phyloP scores from a whole-genome alignment of 441 rosid species.

The Dalechampia spathulata region DNA sequence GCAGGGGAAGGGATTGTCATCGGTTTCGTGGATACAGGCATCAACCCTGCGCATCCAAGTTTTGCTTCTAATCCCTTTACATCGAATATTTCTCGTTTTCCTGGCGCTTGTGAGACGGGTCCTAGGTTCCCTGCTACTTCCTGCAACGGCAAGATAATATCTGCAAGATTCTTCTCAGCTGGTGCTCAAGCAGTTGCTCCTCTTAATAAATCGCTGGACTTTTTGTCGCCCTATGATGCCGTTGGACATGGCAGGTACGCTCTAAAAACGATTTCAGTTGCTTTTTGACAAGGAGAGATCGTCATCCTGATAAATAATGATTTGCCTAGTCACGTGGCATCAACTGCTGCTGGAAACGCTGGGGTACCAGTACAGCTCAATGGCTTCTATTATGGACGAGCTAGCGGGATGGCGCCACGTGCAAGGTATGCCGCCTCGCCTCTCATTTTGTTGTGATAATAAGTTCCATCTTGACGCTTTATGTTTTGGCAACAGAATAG shows the following conservation, averaged over 20 bases:
- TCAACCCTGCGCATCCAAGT: slow-evolving; percentile 73
- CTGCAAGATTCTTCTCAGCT: slow-evolving; percentile 74
- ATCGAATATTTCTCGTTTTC: slow-evolving; percentile 44
- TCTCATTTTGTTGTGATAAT: too few species aligned
- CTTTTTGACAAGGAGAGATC: background rate
- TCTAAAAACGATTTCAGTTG: background rate
- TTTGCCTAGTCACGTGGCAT: slow-evolving; percentile 72
- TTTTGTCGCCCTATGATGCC: slow-evolving; percentile 76
- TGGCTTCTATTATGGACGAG: slow-evolving; percentile 70
- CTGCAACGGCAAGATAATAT: slow-evolving; percentile 76
- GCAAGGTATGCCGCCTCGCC: too few species aligned
- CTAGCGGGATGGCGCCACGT: slow-evolving; percentile 92
- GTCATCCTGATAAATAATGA: too few species aligned
- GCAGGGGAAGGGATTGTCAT: slow-evolving; percentile 80
- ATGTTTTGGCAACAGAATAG: slow-evolving; percentile 38
- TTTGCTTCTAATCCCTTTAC: slow-evolving; percentile 36
- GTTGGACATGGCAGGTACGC: slow-evolving; percentile 83
- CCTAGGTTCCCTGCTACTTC: slow-evolving; percentile 49
- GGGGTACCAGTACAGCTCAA: slow-evolving; percentile 66
- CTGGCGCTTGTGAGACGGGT: slow-evolving; percentile 71
- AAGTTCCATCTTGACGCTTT: background rate
- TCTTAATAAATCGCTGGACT: slow-evolving; percentile 57
- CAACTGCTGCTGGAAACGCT: slow-evolving; percentile 88
- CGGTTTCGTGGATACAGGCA: slow-evolving; percentile 81
- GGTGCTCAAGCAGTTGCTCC: slow-evolving; percentile 59